Evolutionary conservation across 78 protist genomes (phyloP), one percentile per base, ranked within the genome.

Genomic region (Cyanophora paradoxa): DNA sequence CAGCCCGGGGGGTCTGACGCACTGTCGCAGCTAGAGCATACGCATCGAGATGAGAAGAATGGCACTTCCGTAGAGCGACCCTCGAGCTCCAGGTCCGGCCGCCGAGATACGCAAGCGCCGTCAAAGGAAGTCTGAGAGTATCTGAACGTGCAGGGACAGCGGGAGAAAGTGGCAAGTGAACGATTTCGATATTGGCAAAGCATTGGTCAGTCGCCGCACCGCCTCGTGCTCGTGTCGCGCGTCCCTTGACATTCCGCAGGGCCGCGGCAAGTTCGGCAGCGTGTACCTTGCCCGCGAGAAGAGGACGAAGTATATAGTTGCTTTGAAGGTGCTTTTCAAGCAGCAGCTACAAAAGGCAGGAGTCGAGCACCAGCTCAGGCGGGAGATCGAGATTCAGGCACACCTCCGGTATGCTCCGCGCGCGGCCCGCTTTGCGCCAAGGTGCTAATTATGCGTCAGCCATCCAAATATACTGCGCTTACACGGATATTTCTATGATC

Each of bases 321-420:
- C 99, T 0, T 74, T 96, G 52, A 96, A 96, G 82, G 96, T 92
- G 24, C 85, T 96, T 66, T 87, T 72, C 86, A 93, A 93, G 80
- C 20, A 40, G 26, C 93, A 93, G 66, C 76, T 96, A 7, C 81
- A 78, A 19, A 66, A 82, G 54, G 44, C 54, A 10, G 54, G 69
- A 20, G 81, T 91, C 20, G 93, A 86, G 52, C 88, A 90, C 58
- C 99, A 96, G 79, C 83, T 95, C 30, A 61, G 92, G 30, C 79
- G 97, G n/a, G 97, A 94, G 62, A 77, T 94, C 31, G 99, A 94
- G 50, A 96, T 96, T 31, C 96, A 94, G 78, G 66, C 90, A 2
- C 90, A 92, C 75, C 67, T 93, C n/a, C 68, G 74, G 80, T 2
- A n/a, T 37, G 11, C 16, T 48, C 56, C 16, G 56, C n/a, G n/a